Evolutionary conservation across 352 stramenopile genomes (phyloP).

Genomic region (Phytophthora europaea): DNA sequence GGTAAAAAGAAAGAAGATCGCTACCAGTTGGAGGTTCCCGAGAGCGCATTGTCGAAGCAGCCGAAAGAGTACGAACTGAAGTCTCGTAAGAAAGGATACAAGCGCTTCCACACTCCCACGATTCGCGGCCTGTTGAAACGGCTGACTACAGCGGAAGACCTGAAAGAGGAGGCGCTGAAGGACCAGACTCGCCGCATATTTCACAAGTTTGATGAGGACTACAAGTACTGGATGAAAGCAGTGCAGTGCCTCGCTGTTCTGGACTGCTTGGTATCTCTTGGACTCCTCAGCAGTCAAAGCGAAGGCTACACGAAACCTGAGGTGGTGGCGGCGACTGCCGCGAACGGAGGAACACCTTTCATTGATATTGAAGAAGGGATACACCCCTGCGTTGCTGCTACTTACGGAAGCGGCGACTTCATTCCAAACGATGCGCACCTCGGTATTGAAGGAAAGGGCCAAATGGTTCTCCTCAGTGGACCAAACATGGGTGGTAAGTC

Average conservation of each 20-base stretch:
- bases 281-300: constrained; percentile 93
- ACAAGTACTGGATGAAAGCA: constrained; percentile 94
- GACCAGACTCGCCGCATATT: constrained; percentile 95
- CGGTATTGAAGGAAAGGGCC: constrained; percentile 68
- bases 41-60: constrained; percentile 83
- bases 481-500: constrained; percentile 99
- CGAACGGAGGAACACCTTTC: constrained; percentile 69
- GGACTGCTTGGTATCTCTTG: constrained; percentile 96
- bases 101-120: constrained; percentile 92
- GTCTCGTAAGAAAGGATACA: constrained; percentile 94
- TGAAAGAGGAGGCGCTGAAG: constrained; percentile 85
- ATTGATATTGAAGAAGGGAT: constrained; percentile 94
- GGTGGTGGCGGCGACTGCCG: constrained; percentile 80
- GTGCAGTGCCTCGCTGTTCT: constrained; percentile 94
- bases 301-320: constrained; percentile 94
- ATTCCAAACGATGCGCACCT: constrained; percentile 98
- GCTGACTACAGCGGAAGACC: constrained; percentile 82
- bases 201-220: constrained; percentile 96
- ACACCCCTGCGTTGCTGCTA: constrained; percentile 95
- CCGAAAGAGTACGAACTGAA: constrained; percentile 97
- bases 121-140: constrained; percentile 86
- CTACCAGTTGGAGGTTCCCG: constrained; percentile 95
- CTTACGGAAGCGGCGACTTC: constrained; percentile 90
- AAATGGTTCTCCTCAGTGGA: constrained; percentile 96
- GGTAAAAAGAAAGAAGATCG: constrained; percentile 97